Base-by-base conservation (phyloP, 1,284 basidiomycete species). In the Anthracocystis walkeri region DNA sequence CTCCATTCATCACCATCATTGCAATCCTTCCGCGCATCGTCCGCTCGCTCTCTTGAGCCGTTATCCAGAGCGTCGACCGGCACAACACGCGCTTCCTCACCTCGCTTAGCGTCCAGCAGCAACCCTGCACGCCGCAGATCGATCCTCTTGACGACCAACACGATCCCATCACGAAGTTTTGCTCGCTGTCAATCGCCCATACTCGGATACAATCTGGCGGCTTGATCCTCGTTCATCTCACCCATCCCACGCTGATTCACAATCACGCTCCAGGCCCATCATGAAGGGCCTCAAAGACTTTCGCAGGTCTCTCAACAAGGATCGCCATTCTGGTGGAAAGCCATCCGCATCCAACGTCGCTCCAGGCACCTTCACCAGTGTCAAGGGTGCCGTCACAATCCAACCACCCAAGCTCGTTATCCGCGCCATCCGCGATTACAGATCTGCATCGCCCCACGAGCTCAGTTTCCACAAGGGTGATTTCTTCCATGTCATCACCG, bases 401-500 rank as follows among this genome's bases (percentile, higher is more conserved):
- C 84, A 69, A 5, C 95, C 95, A 2, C 95, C 97, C 0, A 93
- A 96, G 87, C 96, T 95, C 85, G 95, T 98, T 83, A 97, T 99
- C 82, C 91, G 93, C 65, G 95, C 97, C 6, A 88, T 92, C 71
- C 86, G 89, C 27, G 85, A 89, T 21, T 91, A 95, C 87, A 87
- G 89, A 46, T 90, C 93, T 2, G 88, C 89, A 61, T 90, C 91
- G 0, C 93, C 94, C 0, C 91, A 93, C 82, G 92, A 98, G 83
- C 90, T 99, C 59, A 90, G 92, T 46, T 99, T 98, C 85, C 88
- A 90, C 77, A 92, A 93, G 86, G 97, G 97, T 71, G 97, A 99
- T 87, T 98, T 98, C 87, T 98, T 97, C 88, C 93, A 98, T 87
- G 95, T 99, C 65, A 88, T 93, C 38, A 90, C 90, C 72, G 93